Evolutionary conservation across 441 rosid genomes (phyloP).

Genomic region (Populus hybrid): DNA sequence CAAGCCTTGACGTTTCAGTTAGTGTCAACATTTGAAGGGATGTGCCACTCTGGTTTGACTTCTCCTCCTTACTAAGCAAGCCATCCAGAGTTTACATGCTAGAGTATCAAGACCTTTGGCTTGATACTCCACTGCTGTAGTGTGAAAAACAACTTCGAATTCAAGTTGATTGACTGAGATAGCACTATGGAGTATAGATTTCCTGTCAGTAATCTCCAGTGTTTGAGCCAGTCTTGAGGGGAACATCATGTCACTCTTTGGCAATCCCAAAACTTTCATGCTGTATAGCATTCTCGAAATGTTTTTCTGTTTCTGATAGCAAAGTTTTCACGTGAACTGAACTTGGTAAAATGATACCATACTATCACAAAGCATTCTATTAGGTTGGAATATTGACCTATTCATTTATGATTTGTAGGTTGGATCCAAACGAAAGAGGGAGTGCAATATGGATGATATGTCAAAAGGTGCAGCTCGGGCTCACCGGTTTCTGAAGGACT

Average conservation of each 20-base stretch:
- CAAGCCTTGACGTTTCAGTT: neutral
- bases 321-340: neutral
- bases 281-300: neutral
- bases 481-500: constrained; percentile 67
- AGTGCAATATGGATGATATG: constrained; percentile 47
- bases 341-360: neutral
- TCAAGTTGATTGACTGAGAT: neutral
- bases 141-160: neutral
- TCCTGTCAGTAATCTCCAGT: neutral
- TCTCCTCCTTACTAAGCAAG: neutral
- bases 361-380: neutral
- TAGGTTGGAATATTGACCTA: neutral
- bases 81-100: neutral
- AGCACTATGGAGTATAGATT: neutral
- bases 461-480: constrained; percentile 79
- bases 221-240: neutral
- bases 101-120: neutral
- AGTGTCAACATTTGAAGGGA: neutral
- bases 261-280: neutral
- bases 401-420: constrained; percentile 36
- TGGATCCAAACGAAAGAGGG: constrained; percentile 72
- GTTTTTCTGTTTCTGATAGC: neutral
- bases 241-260: neutral
- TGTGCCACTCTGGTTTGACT: neutral
- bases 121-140: neutral